Base-by-base conservation (phyloP, 2,329 filamentous ascomycete genomes). In the Thyridium curvatum region DNA sequence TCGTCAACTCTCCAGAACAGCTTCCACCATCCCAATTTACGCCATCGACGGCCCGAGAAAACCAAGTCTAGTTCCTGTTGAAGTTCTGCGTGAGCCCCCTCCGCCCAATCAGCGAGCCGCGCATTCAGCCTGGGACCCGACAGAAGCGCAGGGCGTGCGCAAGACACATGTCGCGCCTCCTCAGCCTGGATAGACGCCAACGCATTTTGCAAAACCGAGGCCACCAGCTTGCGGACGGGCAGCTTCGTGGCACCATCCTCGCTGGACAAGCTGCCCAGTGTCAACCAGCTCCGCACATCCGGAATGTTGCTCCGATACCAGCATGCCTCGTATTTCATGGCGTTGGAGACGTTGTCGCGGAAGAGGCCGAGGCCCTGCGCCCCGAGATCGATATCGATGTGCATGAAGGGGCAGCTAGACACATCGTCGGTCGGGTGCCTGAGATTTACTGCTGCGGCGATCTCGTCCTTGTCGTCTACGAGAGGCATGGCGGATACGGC, bases 1-100 rank as follows among this genome's bases (percentile, higher is more conserved):
- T 96, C 91, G 55, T 97, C 91, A 17, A 93, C 89, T 15, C 88
- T 80, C 89, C 89, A 95, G 56, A 95, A 89, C 0, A 97, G 73
- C 58, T 94, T 94, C 84, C 88, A 96, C 90, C 91, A 97, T 13
- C 81, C 75, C 4, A 95, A 69, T 46, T 85, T 83, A 18, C 79
- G 76, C 91, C 91, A 96, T 30, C 80, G 72, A 14, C 67, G 72
- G n/a, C 85, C 80, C 0, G 75, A 69, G 50, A 96, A 91, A 0
- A 87, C 89, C 33, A 78, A 65, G 47, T 91, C 84, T 2, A 96
- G 76, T 49, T 89, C 77, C 37, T 84, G 75, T 45, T 88, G 86
- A 8, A 97, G 72, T 60, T 97, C 91, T 1, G 79, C 74, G 55
- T 97, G 91, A 0, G 86, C 87, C 16, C 70, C 69, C 52, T 91